Evolutionary conservation across 2,329 filamentous ascomycete species (phyloP).

Genomic region (Metarhizium album): DNA sequence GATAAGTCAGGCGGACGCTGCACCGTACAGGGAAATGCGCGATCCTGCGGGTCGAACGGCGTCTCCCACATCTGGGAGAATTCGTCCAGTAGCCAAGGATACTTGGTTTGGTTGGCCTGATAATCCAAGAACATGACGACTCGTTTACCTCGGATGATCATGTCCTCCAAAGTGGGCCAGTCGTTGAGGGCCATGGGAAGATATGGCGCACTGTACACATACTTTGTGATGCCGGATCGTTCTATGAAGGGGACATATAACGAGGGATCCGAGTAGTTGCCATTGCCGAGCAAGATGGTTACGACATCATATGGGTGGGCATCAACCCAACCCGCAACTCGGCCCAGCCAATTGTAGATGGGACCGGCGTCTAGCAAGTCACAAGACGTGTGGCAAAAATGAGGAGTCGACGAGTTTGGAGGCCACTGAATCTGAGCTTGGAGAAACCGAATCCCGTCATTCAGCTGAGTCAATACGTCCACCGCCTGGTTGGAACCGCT

Average conservation of each 20-base stretch:
- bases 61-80: constrained; percentile 89
- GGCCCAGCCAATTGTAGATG: constrained; percentile 60
- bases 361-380: constrained; percentile 72
- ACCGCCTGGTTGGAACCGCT: constrained; percentile 66
- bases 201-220: constrained; percentile 62
- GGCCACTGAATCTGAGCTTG: constrained; percentile 55
- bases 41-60: constrained; percentile 60
- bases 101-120: constrained; percentile 63
- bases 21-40: constrained; percentile 63
- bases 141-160: constrained; percentile 62
- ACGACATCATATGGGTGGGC: constrained; percentile 77
- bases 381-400: constrained; percentile 81
- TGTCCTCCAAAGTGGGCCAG: constrained; percentile 73
- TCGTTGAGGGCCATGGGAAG: constrained; percentile 60
- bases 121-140: constrained; percentile 81
- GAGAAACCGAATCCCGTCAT: constrained; percentile 62
- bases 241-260: constrained; percentile 61
- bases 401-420: constrained; percentile 37
- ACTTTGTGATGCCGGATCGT: constrained; percentile 58
- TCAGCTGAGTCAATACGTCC: constrained; percentile 57
- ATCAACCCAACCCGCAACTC: constrained; percentile 62
- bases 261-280: constrained; percentile 53
- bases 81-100: constrained; percentile 79
- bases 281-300: constrained; percentile 77
- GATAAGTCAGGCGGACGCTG: constrained; percentile 64